These are phyloP conservation scores for Aphanomyces cochlioides DNA, from an alignment of 352 stramenopile species.

Conservation along the genomic window DNA sequence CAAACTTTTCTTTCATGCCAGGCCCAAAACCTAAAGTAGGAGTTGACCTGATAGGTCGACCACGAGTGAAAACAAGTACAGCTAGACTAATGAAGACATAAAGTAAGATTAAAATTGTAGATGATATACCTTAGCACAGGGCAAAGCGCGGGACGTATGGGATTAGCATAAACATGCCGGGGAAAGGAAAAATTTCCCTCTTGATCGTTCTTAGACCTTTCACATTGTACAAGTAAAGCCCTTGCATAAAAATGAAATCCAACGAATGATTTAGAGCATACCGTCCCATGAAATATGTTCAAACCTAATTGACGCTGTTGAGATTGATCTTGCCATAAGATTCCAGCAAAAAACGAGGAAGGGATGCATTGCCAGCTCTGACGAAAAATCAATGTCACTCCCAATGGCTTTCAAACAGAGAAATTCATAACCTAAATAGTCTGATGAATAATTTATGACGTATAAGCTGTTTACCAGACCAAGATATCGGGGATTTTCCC, in stretches of 20 bases:
- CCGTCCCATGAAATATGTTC: background rate
- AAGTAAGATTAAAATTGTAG: background rate
- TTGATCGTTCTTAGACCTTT: background rate
- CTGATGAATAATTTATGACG: no score
- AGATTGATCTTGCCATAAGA: background rate
- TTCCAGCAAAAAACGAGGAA: background rate
- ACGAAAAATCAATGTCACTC: no score
- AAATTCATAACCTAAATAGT: no score
- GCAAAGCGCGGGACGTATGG: background rate
- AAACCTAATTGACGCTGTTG: constrained; percentile 1
- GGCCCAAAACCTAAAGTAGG: background rate
- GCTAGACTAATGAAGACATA: background rate
- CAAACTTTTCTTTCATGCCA: background rate
- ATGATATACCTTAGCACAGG: background rate
- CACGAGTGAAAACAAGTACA: background rate
- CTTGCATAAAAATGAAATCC: background rate
- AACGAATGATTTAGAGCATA: background rate
- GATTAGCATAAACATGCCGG: constrained; percentile 8
- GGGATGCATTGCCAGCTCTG: background rate
- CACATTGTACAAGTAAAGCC: background rate
- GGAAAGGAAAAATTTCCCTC: background rate
- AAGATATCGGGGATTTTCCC: background rate
- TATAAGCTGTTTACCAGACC: background rate
- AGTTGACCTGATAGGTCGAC: background rate
- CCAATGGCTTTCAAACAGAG: no score